Evolutionary conservation across 371 early-diverging fungal species (phyloP).

Genomic region (Mucor circinelloides): DNA sequence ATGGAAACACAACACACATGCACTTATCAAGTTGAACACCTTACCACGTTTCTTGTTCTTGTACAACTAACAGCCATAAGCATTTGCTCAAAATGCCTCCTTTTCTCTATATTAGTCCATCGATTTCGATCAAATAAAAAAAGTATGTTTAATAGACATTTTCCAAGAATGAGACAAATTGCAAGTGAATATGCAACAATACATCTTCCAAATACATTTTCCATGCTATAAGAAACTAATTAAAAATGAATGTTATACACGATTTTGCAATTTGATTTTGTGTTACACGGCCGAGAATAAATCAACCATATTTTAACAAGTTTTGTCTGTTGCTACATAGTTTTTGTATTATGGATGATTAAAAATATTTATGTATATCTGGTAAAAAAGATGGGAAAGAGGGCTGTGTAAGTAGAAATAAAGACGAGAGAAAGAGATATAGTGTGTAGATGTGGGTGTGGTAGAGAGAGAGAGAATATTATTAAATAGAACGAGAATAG

Average conservation of each 20-base stretch:
- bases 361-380: constrained; percentile 1
- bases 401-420: background rate
- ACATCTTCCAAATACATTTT: background rate
- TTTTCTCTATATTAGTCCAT: background rate
- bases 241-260: constrained; percentile 1
- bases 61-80: background rate
- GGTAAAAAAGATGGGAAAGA: background rate
- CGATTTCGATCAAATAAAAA: background rate
- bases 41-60: background rate
- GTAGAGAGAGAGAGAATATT: background rate
- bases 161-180: background rate
- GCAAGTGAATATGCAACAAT: background rate
- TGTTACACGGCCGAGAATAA: background rate
- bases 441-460: background rate
- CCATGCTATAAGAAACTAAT: background rate
- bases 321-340: background rate
- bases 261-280: background rate
- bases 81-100: background rate
- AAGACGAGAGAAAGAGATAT: background rate
- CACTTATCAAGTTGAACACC: background rate
- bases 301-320: background rate
- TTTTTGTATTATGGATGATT: background rate
- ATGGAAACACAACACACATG: background rate
- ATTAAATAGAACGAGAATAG: background rate
- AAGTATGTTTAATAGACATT: background rate